Conservation (phyloP, 768 basidiomycete genomes). For the Imleria badia region DNA sequence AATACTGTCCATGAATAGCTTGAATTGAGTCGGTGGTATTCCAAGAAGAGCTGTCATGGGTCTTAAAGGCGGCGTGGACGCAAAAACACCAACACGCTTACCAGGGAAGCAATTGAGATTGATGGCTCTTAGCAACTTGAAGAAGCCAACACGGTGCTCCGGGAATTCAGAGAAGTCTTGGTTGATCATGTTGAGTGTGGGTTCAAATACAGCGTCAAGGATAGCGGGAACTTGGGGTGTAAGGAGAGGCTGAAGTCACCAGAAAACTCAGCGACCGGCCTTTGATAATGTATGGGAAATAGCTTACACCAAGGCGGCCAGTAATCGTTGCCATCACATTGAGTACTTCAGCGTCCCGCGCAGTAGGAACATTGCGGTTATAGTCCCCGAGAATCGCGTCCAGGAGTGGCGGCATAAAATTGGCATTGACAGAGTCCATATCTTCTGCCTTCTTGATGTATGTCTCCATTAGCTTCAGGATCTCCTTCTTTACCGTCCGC, state of each 20-base stretch:
- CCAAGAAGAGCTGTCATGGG: slow-evolving; percentile 60
- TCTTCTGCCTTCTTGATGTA: slow-evolving; percentile 98
- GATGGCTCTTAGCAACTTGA: slow-evolving; percentile 90
- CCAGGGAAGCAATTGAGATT: slow-evolving; percentile 95
- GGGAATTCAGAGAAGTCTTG: slow-evolving; percentile 99
- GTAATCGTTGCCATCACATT: slow-evolving; percentile 98
- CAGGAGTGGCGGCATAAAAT: slow-evolving; percentile 90
- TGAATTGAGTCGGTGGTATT: slow-evolving; percentile 91
- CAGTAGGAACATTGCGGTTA: slow-evolving; percentile 87
- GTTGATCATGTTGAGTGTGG: slow-evolving; percentile 97
- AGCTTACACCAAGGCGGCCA: slow-evolving; percentile 77
- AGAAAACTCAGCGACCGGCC: slow-evolving; percentile 4
- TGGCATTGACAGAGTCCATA: slow-evolving; percentile 86
- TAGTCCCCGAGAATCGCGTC: slow-evolving; percentile 99
- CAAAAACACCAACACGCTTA: slow-evolving; percentile 34
- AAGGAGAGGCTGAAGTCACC: slow-evolving; percentile 59
- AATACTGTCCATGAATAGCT: slow-evolving; percentile 96
- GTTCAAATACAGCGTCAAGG: slow-evolving; percentile 95
- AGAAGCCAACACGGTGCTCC: slow-evolving; percentile 96
- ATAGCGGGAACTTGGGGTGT: slow-evolving; percentile 94
- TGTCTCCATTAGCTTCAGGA: slow-evolving; percentile 94
- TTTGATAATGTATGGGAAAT: neutral
- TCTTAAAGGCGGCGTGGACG: neutral
- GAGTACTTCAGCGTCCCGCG: slow-evolving; percentile 94
- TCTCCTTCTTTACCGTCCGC: slow-evolving; percentile 98